Evolutionary conservation across 2,329 filamentous ascomycete species (phyloP), one percentile per base, ranked within the genome.

Genomic region (Fusarium miscanthi): DNA sequence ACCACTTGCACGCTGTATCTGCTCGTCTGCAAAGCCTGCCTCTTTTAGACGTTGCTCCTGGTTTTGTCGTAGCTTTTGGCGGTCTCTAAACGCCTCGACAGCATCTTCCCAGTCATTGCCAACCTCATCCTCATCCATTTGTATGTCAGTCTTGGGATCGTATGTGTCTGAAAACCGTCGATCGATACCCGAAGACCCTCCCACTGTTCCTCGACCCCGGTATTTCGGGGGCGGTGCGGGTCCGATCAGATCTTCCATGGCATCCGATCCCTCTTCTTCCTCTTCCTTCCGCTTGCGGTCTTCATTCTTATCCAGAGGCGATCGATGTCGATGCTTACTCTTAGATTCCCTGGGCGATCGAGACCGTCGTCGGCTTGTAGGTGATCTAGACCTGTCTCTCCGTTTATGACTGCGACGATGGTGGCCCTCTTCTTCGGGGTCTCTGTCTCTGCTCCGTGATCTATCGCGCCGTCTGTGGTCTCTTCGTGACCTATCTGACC

Each of bases 101-200:
- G 93, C 90, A 75, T 93, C 89, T 48, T 93, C 92, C 94, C 94
- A 97, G 66, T 93, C 90, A 68, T 91, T 90, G 33, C 86, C 86
- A 27, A 80, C 84, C 3, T 85, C 84, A 5, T 68, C 63, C 13
- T 83, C 82, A 68, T 87, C 86, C 52, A 85, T 82, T 42, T 86
- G 82, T 7, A 92, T 81, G 74, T 93, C 89, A n/a, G 83, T 79
- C 11, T 81, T 86, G 0, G 88, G 87, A 66, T 90, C 85, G 74
- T 92, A 92, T 54, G 85, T 87, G 3, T 89, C 84, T 2, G 92
- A 91, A 80, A 98, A 98, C 58, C 93, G 93, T 30, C 88, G 85
- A 78, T 98, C 94, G 73, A 98, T 97, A 14, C 88, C 90, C 31
- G 90, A 91, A 9, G 84, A 81, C 3, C 87, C 87, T 8, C 87